phyloP scores from a whole-genome alignment of 2,329 filamentous ascomycete genomes.

The Penicillium paneum region DNA sequence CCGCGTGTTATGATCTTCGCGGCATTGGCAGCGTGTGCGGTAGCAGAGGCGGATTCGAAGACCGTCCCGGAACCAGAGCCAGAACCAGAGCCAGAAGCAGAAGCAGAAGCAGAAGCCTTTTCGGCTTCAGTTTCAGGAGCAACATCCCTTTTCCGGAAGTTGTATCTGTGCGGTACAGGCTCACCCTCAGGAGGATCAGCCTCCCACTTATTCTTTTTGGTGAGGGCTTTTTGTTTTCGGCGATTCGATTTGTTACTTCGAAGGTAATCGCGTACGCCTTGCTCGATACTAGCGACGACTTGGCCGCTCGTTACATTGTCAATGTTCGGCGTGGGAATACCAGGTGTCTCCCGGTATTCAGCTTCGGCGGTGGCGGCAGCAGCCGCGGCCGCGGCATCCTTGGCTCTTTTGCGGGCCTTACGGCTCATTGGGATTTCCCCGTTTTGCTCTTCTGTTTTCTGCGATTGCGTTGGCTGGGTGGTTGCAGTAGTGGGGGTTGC shows the following conservation, averaged over 20 bases:
- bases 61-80: background rate
- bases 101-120: no score
- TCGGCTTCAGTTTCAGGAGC: background rate
- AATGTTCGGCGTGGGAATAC: background rate
- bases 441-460: background rate
- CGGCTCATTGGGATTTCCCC: background rate
- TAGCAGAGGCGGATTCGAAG: background rate
- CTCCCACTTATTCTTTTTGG: background rate
- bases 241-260: background rate
- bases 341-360: background rate
- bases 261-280: no score
- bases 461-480: background rate
- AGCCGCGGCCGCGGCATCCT: no score
- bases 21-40: background rate
- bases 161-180: background rate
- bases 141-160: background rate
- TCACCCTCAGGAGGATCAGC: background rate
- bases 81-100: background rate
- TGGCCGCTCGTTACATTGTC: background rate
- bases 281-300: background rate
- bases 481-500: background rate
- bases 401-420: background rate
- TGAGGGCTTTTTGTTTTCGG: background rate
- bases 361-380: background rate
- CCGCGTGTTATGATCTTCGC: background rate